These are phyloP conservation scores for Kalanchoe fedtschenkoi DNA, from an alignment of 164 flowering plant genomes.

Conservation along the genomic window DNA sequence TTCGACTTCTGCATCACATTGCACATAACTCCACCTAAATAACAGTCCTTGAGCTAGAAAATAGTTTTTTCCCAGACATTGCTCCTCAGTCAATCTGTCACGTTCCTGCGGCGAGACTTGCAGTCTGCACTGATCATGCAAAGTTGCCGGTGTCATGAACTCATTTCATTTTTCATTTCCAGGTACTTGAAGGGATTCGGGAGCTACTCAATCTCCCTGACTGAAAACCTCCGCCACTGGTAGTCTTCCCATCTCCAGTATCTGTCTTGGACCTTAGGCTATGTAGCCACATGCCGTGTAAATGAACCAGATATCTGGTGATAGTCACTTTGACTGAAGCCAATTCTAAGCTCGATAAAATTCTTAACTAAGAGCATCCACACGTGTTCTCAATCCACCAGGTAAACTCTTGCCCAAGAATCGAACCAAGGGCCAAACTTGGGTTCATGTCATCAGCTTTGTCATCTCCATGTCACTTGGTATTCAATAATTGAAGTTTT, in stretches of 20 bases:
- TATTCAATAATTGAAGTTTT: too few species aligned
- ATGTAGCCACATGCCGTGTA: neutral
- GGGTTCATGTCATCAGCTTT: too few species aligned
- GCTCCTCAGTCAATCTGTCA: neutral
- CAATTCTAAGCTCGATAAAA: too few species aligned
- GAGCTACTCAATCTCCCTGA: slow-evolving; percentile 54
- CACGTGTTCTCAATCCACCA: too few species aligned
- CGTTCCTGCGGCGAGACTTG: neutral
- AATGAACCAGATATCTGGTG: too few species aligned
- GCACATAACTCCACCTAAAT: neutral
- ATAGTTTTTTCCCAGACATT: neutral
- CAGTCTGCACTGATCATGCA: neutral
- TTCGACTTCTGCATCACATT: too few species aligned
- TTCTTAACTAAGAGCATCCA: too few species aligned
- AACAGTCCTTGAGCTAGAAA: neutral
- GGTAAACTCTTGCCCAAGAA: too few species aligned
- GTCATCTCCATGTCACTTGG: too few species aligned
- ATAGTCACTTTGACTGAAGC: too few species aligned
- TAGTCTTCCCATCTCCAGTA: neutral
- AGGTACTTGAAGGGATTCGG: slow-evolving; percentile 77
- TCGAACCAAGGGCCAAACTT: too few species aligned
- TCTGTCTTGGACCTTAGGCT: neutral
- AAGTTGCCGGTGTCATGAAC: neutral
- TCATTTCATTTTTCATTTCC: slow-evolving; percentile 16
- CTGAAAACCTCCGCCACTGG: slow-evolving; percentile 14